Conservation (phyloP, 257 asterid species). For the Solanum habrochaites region DNA sequence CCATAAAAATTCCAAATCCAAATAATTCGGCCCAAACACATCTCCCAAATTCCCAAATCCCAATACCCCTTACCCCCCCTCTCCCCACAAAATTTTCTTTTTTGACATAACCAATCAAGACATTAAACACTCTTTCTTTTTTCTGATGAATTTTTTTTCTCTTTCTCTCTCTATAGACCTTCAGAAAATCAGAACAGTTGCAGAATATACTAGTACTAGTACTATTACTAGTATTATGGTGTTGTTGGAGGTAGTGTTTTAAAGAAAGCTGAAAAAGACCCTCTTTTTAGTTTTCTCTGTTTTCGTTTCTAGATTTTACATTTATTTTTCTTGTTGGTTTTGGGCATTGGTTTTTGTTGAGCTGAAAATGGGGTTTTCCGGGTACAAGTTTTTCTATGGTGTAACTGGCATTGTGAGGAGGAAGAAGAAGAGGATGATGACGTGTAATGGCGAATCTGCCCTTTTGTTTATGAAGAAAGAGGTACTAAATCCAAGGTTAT, state of each 20-base stretch:
- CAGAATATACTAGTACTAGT: neutral
- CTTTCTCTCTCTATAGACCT: neutral
- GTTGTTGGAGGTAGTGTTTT: neutral
- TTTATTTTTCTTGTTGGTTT: neutral
- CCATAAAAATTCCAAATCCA: constrained; percentile 7
- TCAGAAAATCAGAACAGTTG: neutral
- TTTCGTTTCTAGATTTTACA: neutral
- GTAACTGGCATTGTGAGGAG: neutral
- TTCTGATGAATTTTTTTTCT: neutral
- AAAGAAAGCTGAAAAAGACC: neutral
- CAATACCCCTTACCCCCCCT: neutral
- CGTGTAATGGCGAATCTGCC: constrained; percentile 30
- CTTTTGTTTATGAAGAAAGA: constrained; percentile 18
- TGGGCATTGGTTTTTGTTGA: neutral
- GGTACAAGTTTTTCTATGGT: neutral
- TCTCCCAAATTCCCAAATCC: constrained; percentile 28
- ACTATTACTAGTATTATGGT: neutral
- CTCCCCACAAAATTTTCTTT: neutral
- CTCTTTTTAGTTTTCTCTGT: neutral
- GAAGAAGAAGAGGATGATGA: neutral
- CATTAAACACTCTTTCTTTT: neutral
- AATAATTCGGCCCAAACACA: constrained; percentile 5
- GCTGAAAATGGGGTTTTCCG: neutral
- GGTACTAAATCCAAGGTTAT: constrained; percentile 29
- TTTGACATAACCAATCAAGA: constrained; percentile 7